Base-by-base conservation (phyloP, 495 filamentous ascomycete species). In the Aspergillus cavernicola region DNA sequence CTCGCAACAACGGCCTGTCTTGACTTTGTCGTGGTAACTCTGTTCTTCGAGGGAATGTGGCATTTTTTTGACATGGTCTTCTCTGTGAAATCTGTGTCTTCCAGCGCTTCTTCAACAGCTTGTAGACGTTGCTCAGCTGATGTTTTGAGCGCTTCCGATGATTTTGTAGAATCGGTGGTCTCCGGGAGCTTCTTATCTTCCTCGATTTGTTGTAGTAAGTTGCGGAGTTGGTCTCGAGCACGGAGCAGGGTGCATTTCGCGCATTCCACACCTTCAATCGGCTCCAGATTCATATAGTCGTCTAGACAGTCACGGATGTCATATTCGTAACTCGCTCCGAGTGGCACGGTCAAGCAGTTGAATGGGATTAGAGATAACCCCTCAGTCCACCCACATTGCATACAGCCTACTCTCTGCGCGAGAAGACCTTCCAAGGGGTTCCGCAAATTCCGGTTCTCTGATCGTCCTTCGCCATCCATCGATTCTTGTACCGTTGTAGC, bases 331-430 rank as follows among this genome's bases (percentile, higher is more conserved):
- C 72, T 72, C 29, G 64, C 60, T 6, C 83, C 86, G 0, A 97
- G 79, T 31, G 82, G 87, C 0, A 99, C 81, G 6, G 95, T 97
- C 46, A 99, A 71, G 64, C 90, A 96, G 59, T 95, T 96, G 76
- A 97, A 97, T 0, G 90, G 90, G 35, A 89, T 92, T 59, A 97
- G 78, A 10, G 85, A 87, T 28, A 97, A 75, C 2, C 90, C 89
- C 58, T 95, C 89, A 1, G 89, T 89, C 67, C 85, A 88, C 11
- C 90, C 89, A 65, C 95, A 99, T 23, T 72, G 69, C 48, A 88
- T 85, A 65, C 95, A 99, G 1, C 88, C 89, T 4, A 97, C 92
- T 26, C 93, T 77, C 66, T 97, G 92, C 0, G 91, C 93, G 19
- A 90, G 75, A 12, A 96, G 70, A 0, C 95, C 95, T 64, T 97